phyloP scores from a whole-genome alignment of 1,139 yeast species.

The Kurtzmaniella quercitrusa region DNA sequence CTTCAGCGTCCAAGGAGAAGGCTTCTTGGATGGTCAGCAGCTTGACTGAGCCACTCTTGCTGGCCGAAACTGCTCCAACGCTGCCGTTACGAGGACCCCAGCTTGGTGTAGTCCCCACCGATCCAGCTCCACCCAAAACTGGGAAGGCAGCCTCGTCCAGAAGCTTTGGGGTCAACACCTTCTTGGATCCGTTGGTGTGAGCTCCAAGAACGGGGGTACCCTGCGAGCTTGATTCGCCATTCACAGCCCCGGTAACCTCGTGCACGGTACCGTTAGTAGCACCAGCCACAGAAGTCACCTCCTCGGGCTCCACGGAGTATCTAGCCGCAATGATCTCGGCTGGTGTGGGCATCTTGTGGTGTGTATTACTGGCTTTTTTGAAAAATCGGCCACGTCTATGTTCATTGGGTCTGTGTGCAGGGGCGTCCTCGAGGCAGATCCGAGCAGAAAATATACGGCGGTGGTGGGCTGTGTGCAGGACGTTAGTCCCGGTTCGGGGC shows the following conservation, averaged over 20 bases:
- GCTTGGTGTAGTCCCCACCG: conserved; percentile 18
- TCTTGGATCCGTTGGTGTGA: background rate
- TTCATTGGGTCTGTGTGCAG: background rate
- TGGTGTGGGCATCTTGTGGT: conserved; percentile 46
- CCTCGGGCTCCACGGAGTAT: conserved; percentile 22
- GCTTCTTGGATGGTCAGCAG: conserved; percentile 62
- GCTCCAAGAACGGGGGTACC: no score
- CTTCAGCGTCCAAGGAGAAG: conserved; percentile 63
- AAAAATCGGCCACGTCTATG: conserved; percentile 1
- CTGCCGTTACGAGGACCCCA: conserved; percentile 24
- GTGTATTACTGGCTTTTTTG: background rate
- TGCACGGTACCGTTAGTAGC: conserved; percentile 1
- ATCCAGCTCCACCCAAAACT: conserved; percentile 51
- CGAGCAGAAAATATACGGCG: background rate
- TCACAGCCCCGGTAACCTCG: conserved; percentile 8
- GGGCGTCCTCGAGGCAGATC: background rate
- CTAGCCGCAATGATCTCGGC: conserved; percentile 59
- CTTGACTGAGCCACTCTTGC: conserved; percentile 15
- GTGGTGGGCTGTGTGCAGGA: no score
- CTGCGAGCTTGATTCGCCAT: background rate
- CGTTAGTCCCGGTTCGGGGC: no score
- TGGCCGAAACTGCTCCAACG: conserved; percentile 23
- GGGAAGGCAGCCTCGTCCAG: conserved; percentile 66
- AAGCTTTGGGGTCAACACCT: conserved; percentile 26
- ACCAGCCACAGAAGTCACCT: conserved; percentile 3